Conservation (phyloP, 73 alveolate genomes). For the Paramecium sexaurelia region DNA sequence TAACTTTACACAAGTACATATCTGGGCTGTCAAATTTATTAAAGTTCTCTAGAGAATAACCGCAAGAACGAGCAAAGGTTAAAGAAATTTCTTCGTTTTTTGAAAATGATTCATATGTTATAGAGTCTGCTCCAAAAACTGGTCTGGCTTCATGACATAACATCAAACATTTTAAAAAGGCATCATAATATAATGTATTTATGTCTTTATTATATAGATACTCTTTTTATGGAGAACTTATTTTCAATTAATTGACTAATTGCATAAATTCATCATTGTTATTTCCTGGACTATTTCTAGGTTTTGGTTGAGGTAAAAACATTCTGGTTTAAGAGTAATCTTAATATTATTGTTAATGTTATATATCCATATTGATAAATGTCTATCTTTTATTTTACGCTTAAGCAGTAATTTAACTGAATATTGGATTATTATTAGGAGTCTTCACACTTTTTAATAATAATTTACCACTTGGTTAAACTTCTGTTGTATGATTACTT, state of each 20-base stretch:
- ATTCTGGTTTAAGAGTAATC: background rate
- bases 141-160: slow-evolving; percentile 59
- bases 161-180: slow-evolving; percentile 44
- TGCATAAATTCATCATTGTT: slow-evolving; percentile 47
- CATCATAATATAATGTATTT: slow-evolving; percentile 41
- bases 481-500: slow-evolving; percentile 19
- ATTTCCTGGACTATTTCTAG: slow-evolving; percentile 3
- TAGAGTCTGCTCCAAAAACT: background rate
- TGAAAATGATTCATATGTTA: slow-evolving; percentile 46
- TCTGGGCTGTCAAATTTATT: slow-evolving; percentile 56
- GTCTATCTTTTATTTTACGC: background rate
- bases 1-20: slow-evolving; percentile 33
- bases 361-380: background rate
- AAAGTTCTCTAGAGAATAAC: slow-evolving; percentile 19
- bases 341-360: background rate
- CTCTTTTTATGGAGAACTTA: slow-evolving; percentile 10
- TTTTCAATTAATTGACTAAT: background rate
- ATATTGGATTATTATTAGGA: background rate
- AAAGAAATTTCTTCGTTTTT: slow-evolving; percentile 42
- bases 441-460: background rate
- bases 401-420: background rate
- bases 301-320: background rate
- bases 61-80: slow-evolving; percentile 53
- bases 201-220: background rate
- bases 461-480: background rate